Evolutionary conservation across 306 rosid species (phyloP).

Genomic region (Corylus heterophylla): DNA sequence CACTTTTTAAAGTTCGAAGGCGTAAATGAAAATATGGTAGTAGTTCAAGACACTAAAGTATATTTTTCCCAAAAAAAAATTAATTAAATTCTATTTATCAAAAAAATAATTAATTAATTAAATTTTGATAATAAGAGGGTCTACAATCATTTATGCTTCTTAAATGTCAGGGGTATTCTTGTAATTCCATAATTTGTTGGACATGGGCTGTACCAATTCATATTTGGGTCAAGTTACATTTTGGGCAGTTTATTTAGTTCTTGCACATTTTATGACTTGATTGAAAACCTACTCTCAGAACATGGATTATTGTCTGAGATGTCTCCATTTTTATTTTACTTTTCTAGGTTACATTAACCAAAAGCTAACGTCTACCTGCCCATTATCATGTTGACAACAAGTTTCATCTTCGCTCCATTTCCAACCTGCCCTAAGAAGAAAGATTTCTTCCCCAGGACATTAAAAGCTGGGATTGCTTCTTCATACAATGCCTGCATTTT

Average conservation of each 20-base stretch:
- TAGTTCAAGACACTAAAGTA: too few species aligned
- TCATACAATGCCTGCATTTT: constrained; percentile 60
- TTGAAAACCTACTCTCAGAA: background rate
- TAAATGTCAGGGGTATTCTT: background rate
- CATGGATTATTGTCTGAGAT: background rate
- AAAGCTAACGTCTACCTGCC: constrained; percentile 63
- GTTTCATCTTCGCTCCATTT: constrained; percentile 96
- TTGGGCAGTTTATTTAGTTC: background rate
- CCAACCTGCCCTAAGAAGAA: constrained; percentile 91
- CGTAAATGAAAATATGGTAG: too few species aligned
- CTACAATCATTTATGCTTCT: background rate
- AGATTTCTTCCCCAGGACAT: constrained; percentile 76
- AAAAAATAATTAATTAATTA: background rate
- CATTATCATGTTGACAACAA: constrained; percentile 96
- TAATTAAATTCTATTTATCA: background rate
- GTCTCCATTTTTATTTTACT: background rate
- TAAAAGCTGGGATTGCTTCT: constrained; percentile 65
- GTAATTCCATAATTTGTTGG: background rate
- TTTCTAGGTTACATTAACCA: background rate
- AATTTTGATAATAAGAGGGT: background rate
- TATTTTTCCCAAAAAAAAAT: background rate
- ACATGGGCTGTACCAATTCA: background rate
- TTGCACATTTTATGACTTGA: background rate
- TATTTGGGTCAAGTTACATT: background rate
- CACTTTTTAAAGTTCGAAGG: too few species aligned